Base-by-base conservation (phyloP, 1,284 basidiomycete genomes). In the Tilletia horrida region DNA sequence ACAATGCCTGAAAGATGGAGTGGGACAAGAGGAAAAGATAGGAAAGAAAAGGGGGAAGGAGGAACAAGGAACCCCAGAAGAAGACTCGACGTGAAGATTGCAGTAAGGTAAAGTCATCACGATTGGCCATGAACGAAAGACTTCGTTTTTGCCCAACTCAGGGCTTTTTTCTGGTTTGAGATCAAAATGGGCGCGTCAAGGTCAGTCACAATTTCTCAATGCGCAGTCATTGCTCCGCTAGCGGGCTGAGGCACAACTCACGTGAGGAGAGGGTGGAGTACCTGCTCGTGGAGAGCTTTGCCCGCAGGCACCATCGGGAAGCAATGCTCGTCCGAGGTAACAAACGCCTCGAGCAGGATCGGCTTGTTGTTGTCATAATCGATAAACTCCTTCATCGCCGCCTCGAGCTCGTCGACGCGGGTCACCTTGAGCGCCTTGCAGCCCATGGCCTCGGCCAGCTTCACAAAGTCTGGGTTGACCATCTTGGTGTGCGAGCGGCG, bases 321-420 rank as follows among this genome's bases (percentile, higher is more conserved):
- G 68, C 96, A 93, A 82, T 97, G 93, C 84, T 97, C 94, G 75
- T 88, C 88, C 77, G 86, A 87, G 82, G 90, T 89, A 43, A 97
- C 91, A 67, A 90, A 67, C 80, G 92, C 95, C 84, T 98, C 94
- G 85, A 98, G 86, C 71, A 98, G 83, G 57, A 97, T 87, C 1
- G 95, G 95, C 83, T 88, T 90, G 69, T 85, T 86, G 73, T 88
- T 89, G 73, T 93, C 90, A 83, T 95, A 96, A 84, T 95, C 93
- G 76, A 98, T 86, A 84, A 98, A 96, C 86, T 97, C 94, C 85
- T 93, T 93, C 93, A 98, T 97, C 86, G 91, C 95, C 47, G 86
- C 88, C 0, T 92, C 91, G 14, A 98, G 86, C 67, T 98, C 94
- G 50, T 86, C 88, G 7, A 86, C 81, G 44, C 81, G 87, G 61